Base-by-base conservation (phyloP, 169 alveolate genomes). In the Amoebophrya sp. region DNA sequence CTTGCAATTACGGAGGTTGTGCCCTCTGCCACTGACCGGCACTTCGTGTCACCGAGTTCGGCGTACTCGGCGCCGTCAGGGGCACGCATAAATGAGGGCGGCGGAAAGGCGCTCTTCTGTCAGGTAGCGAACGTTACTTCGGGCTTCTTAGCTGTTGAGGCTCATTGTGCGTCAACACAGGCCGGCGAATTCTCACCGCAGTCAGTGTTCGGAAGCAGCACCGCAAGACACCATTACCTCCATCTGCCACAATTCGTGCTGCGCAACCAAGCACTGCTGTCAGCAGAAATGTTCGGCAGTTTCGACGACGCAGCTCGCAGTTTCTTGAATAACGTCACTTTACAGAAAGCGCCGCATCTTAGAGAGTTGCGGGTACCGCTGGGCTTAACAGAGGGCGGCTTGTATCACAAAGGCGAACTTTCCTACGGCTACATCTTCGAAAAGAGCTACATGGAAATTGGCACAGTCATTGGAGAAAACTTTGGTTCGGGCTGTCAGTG, bases 131-230 rank as follows among this genome's bases (percentile, higher is more conserved):
- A 53, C 76, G 76, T 53, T 23, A 23, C 76, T 23, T 10, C n/a
- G 76, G n/a, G 76, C n/a, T 10, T 53, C 23, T 53, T 53, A 23
- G 76, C 76, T 23, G 76, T 53, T 10, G 76, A 53, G 76, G n/a
- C 10, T 10, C 10, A 53, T 10, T 53, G 10, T 23, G 76, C 76
- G 76, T 10, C 65, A 18, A 47, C 12, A 29, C 83, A 65, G 83
- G 83, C 83, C 2, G 83, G 83, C 33, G 83, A 65, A 6, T 65
- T 65, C 83, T 65, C 83, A 6, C 83, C 83, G 83, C 83, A 65
- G 83, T 12, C 36, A 6, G 39, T 65, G 83, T 65, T 65, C 83
- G 83, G 83, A 29, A 36, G 83, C 36, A 0, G 39, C 33, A 36
- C 83, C 38, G 83, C 83, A 1, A 65, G 83, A 36, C 83, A 65